Evolutionary conservation across 2,329 filamentous ascomycete species (phyloP), one percentile per base, ranked within the genome.

Genomic region (Fusarium protoensiforme): DNA sequence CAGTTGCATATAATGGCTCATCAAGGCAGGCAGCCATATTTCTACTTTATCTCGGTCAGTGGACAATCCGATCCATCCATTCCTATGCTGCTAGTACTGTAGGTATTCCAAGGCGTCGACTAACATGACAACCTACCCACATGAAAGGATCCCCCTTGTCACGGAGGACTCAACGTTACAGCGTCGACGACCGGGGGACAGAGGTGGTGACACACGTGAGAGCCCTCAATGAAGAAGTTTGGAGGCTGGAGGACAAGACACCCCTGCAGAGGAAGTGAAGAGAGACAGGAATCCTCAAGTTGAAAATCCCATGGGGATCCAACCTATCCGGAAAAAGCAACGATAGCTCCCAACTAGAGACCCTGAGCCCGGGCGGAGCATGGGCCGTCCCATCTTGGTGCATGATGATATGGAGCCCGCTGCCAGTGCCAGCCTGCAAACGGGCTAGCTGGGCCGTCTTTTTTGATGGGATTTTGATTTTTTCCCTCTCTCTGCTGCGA

Each of bases 121-220:
- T 43, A 69, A 29, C 56, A 56, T 36, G 29, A 64, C 29, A 24
- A 24, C 20, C 22, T 24, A 59, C 20, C 31, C 31, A 36, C 35
- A 59, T 22, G 57, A 46, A 60, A 35, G 31, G 57, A 29, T 33
- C n/a, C 33, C 46, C 33, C 43, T 31, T 39, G 54, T 64, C 33
- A 39, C 59, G 65, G 39, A 54, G 38, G 41, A 64, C 59, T 68
- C 43, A 68, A 68, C 43, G 67, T 73, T 73, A 59, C 70, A 68
- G 22, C 31, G 24, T 56, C 48, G 57, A 33, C n/a, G 36, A 46
- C 24, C 59, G 16, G 29, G 38, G 27, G 18, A 20, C 46, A 20
- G 27, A 20, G 10, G 24, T 53, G 29, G 59, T 61, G 29, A 31
- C 54, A 43, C 35, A 46, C 53, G 33, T 61, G 61, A 39, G 51